These are phyloP conservation scores for Penstemon newberryi DNA, from an alignment of 257 asterid species.

Conservation along the genomic window DNA sequence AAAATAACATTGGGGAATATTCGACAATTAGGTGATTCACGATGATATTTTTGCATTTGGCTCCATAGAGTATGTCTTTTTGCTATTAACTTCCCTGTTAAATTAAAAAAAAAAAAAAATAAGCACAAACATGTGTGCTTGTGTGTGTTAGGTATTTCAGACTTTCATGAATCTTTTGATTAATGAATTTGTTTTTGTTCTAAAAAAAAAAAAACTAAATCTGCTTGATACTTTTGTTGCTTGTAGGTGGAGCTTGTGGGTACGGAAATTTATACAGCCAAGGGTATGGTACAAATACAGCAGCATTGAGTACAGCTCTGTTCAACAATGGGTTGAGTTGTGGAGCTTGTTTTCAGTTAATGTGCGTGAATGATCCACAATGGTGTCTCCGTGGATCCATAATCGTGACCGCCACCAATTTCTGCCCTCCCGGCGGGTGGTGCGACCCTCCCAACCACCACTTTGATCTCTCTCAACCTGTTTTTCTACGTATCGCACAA, in stretches of 20 bases:
- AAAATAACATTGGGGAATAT: too few relatives aligned
- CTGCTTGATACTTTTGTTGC: too few relatives aligned
- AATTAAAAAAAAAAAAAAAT: too few relatives aligned
- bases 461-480: slow-evolving; percentile 83
- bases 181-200: too few relatives aligned
- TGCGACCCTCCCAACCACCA: slow-evolving; percentile 91
- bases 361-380: slow-evolving; percentile 57
- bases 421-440: slow-evolving; percentile 97
- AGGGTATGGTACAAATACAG: slow-evolving; percentile 82
- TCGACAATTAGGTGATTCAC: too few relatives aligned
- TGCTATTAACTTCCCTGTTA: too few relatives aligned
- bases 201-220: too few relatives aligned
- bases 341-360: slow-evolving; percentile 71
- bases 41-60: too few relatives aligned
- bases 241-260: slow-evolving; percentile 90
- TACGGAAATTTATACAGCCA: slow-evolving; percentile 83
- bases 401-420: slow-evolving; percentile 81
- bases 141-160: too few relatives aligned
- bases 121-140: too few relatives aligned
- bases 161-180: too few relatives aligned
- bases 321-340: slow-evolving; percentile 84
- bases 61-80: too few relatives aligned
- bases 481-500: slow-evolving; percentile 71
- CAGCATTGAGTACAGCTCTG: slow-evolving; percentile 81
- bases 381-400: slow-evolving; percentile 70